Percentiles rank a stretch among this genome's conserved stretches.
These are phyloP conservation scores for Aspergillus sp. DNA, from an alignment of 2,329 filamentous ascomycete species.

Conservation along the genomic window DNA sequence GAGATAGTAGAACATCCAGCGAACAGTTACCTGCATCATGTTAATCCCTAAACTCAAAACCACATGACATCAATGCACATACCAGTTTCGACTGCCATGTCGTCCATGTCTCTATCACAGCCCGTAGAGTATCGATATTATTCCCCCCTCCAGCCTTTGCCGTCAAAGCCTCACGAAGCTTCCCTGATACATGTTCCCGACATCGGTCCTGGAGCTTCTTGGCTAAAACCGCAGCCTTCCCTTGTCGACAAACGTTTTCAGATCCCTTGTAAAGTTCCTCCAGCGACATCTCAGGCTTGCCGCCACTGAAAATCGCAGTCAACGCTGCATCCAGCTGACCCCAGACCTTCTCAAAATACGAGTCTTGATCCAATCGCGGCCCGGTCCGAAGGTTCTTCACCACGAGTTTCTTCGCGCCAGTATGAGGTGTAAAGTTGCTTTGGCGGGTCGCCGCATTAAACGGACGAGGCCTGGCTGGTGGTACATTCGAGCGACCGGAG, in stretches of 20 bases:
- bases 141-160: slow-evolving; percentile 50
- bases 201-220: slow-evolving; percentile 62
- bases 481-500: slow-evolving; percentile 16
- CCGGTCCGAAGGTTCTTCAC: slow-evolving; percentile 81
- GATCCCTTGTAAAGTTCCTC: slow-evolving; percentile 87
- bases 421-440: slow-evolving; percentile 63
- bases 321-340: slow-evolving; percentile 69
- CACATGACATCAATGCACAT: slow-evolving; percentile 26
- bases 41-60: background rate
- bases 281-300: slow-evolving; percentile 64
- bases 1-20: slow-evolving; percentile 89
- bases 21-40: slow-evolving; percentile 60
- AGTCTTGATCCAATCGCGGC: slow-evolving; percentile 61
- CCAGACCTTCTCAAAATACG: slow-evolving; percentile 75
- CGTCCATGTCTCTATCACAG: slow-evolving; percentile 62
- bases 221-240: slow-evolving; percentile 64
- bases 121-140: slow-evolving; percentile 60
- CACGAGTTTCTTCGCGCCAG: slow-evolving; percentile 78
- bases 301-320: slow-evolving; percentile 64
- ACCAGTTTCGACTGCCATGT: slow-evolving; percentile 75
- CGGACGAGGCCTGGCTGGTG: slow-evolving; percentile 14
- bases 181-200: slow-evolving; percentile 55
- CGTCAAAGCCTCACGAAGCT: slow-evolving; percentile 56
- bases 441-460: slow-evolving; percentile 31
- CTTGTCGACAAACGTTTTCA: slow-evolving; percentile 83